Conservation (phyloP, 2,329 filamentous ascomycete genomes). For the Paecilomyces dactylethromorphus region DNA sequence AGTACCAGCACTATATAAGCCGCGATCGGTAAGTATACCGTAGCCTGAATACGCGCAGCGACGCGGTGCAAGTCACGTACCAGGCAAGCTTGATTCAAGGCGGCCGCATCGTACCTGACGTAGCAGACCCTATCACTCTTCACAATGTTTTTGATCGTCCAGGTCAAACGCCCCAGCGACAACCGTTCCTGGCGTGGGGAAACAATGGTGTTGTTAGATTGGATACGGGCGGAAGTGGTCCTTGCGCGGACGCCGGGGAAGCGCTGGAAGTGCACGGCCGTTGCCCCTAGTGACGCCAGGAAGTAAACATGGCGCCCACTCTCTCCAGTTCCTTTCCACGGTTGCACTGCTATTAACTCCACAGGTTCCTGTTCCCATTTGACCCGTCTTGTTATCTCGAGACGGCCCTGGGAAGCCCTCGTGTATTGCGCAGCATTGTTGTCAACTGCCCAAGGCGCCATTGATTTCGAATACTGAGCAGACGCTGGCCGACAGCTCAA, state of each 20-base stretch:
- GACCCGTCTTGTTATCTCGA: background rate
- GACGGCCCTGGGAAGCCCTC: conserved; percentile 2
- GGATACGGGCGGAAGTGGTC: background rate
- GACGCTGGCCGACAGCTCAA: conserved; percentile 30
- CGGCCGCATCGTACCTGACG: background rate
- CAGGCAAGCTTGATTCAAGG: background rate
- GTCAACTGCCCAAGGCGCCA: background rate
- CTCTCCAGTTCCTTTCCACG: background rate
- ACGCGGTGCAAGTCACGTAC: background rate
- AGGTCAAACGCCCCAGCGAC: background rate
- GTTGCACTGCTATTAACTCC: conserved; percentile 11
- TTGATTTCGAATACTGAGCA: conserved; percentile 19
- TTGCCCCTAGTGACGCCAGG: conserved; percentile 23
- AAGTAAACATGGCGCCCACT: conserved; percentile 16
- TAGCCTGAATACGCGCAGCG: background rate
- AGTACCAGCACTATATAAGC: background rate
- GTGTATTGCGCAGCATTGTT: background rate
- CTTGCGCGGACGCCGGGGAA: background rate
- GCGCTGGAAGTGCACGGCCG: conserved; percentile 5
- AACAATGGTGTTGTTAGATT: background rate
- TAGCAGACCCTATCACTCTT: background rate
- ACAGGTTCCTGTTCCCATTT: conserved; percentile 12
- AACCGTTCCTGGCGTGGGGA: background rate
- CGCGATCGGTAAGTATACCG: background rate
- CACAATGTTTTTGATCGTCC: background rate